A percentile compares a stretch with the other conserved stretches of the same genome.
These are phyloP conservation scores for Colletotrichum endophyticum DNA, from an alignment of 2,329 filamentous ascomycete genomes.

Conservation along the genomic window DNA sequence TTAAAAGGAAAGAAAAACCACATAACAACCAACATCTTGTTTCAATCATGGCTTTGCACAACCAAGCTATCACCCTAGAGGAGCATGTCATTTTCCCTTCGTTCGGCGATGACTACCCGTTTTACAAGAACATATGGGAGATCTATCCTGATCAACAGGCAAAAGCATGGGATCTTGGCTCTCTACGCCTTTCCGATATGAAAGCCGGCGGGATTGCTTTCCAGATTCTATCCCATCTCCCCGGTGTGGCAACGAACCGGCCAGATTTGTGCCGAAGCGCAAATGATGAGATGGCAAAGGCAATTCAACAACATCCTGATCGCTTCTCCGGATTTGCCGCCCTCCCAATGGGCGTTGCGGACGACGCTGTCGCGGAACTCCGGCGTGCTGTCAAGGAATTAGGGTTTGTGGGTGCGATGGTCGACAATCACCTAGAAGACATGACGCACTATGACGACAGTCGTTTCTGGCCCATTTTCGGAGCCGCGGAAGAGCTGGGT, in stretches of 20 bases:
- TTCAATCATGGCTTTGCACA: neutral
- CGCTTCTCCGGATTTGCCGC: neutral
- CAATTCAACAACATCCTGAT: neutral
- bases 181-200: neutral
- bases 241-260: neutral
- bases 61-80: neutral
- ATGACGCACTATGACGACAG: neutral
- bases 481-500: neutral
- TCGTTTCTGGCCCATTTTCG: neutral
- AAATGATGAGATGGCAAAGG: neutral
- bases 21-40: neutral
- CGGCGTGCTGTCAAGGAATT: rapidly evolving
- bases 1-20: neutral
- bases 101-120: neutral
- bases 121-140: neutral
- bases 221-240: neutral
- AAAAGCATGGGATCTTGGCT: neutral
- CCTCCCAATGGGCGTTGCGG: neutral
- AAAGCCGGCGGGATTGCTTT: neutral
- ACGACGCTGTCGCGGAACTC: rapidly evolving
- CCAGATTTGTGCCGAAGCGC: neutral
- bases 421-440: neutral
- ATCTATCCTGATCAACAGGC: neutral
- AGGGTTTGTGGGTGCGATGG: neutral
- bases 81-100: neutral